Conservation (phyloP, 441 rosid species). For the Corymbia calophylla region DNA sequence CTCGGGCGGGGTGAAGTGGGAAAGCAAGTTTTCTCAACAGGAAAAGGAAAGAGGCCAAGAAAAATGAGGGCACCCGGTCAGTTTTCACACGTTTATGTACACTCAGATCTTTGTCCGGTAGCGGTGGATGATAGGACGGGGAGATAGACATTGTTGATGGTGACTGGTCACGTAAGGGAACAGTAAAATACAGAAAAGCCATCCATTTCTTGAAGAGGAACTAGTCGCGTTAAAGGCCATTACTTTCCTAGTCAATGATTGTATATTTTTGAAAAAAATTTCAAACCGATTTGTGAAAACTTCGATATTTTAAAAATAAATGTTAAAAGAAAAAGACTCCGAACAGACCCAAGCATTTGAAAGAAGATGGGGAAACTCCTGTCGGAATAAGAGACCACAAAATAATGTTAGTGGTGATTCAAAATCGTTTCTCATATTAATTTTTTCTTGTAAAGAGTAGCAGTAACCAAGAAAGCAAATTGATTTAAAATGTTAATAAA, state of each 20-base stretch:
- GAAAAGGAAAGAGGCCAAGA: too few relatives aligned
- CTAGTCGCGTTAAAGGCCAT: too few relatives aligned
- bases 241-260: too few relatives aligned
- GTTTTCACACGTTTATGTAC: background rate
- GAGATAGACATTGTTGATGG: background rate
- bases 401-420: background rate
- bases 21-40: too few relatives aligned
- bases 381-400: too few relatives aligned
- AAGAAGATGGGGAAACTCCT: fast-evolving
- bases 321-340: too few relatives aligned
- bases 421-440: background rate
- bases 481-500: background rate
- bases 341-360: background rate
- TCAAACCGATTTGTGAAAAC: fast-evolving
- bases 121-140: background rate
- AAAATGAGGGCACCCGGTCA: too few relatives aligned
- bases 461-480: background rate
- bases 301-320: too few relatives aligned
- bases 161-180: background rate
- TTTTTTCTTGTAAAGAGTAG: background rate
- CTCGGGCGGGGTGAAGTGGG: too few relatives aligned
- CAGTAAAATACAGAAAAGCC: background rate
- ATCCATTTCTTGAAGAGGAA: too few relatives aligned
- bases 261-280: too few relatives aligned
- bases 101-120: background rate